Evolutionary conservation across 73 alveolate genomes (phyloP).

Genomic region (Symbiodinium pilosum): DNA sequence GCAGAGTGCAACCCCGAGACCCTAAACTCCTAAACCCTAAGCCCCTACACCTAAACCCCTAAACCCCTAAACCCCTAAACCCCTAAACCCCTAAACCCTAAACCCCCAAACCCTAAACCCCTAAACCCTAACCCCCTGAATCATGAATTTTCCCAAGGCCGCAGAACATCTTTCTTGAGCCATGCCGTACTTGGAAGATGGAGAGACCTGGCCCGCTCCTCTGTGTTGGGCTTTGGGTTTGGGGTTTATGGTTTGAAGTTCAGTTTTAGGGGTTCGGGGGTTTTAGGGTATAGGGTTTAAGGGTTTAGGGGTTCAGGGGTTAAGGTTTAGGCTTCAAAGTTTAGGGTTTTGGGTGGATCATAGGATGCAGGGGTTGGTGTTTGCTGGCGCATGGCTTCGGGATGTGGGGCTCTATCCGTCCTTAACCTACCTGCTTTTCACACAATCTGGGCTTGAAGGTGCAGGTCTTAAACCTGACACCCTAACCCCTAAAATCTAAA

Average conservation of each 20-base stretch:
- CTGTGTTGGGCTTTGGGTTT: not conserved
- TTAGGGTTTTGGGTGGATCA: not conserved
- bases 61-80: too few species aligned
- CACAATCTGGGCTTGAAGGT: not conserved
- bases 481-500: too few species aligned
- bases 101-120: too few species aligned
- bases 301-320: not conserved
- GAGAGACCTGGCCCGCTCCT: constrained; percentile 71
- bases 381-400: too few species aligned
- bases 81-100: too few species aligned
- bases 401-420: too few species aligned
- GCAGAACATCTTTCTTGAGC: not conserved
- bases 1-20: too few species aligned
- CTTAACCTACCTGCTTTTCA: not conserved
- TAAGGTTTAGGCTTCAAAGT: not conserved
- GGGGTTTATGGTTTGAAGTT: not conserved
- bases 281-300: not conserved
- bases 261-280: not conserved
- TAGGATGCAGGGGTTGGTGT: not conserved
- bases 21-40: too few species aligned
- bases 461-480: too few species aligned
- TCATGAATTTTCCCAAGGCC: not conserved
- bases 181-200: constrained; percentile 91
- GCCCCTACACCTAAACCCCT: too few species aligned
- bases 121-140: too few species aligned